Percentiles rank a stretch among this genome's conserved stretches.
Conservation (phyloP, 75 land plant genomes). For the Larix kaempferi region DNA sequence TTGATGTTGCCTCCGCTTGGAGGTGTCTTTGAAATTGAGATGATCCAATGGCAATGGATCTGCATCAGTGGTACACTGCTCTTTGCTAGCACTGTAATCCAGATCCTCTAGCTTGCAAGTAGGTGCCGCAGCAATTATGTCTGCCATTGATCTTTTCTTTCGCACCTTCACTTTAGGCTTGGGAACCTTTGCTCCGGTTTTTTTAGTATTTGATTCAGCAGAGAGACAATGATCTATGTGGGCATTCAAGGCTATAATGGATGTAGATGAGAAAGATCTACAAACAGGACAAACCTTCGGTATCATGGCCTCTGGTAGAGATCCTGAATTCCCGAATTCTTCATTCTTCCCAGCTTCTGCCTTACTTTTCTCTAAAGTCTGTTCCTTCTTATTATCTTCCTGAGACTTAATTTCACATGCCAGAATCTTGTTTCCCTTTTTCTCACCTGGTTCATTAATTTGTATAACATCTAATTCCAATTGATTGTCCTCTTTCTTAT, state of each 20-base stretch:
- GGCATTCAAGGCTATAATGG: slow-evolving; percentile 82
- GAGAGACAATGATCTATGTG: slow-evolving; percentile 80
- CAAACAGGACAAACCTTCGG: slow-evolving; percentile 86
- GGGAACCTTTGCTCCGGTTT: not conserved
- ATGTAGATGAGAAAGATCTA: slow-evolving; percentile 62
- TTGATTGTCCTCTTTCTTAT: not conserved
- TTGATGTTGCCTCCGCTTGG: not conserved
- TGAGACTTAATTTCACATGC: slow-evolving; percentile 18
- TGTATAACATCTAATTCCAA: not conserved
- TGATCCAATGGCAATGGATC: not conserved
- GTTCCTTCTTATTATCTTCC: slow-evolving; percentile 2
- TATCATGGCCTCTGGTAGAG: slow-evolving; percentile 41
- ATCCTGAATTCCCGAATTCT: slow-evolving; percentile 22
- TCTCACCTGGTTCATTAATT: slow-evolving; percentile 5
- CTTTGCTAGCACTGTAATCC: not conserved
- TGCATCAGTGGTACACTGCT: not conserved
- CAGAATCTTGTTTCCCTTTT: slow-evolving; percentile 31
- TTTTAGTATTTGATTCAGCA: slow-evolving; percentile 32
- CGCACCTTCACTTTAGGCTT: slow-evolving; percentile 58
- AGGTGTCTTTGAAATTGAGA: not conserved
- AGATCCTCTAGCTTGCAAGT: slow-evolving; percentile 25
- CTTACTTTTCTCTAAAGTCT: not conserved
- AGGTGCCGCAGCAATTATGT: slow-evolving; percentile 29
- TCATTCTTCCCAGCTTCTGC: slow-evolving; percentile 24
- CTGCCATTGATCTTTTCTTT: slow-evolving; percentile 47